These are phyloP conservation scores for Gnomoniopsis sp. DNA, from an alignment of 2,329 filamentous ascomycete species.

Conservation along the genomic window DNA sequence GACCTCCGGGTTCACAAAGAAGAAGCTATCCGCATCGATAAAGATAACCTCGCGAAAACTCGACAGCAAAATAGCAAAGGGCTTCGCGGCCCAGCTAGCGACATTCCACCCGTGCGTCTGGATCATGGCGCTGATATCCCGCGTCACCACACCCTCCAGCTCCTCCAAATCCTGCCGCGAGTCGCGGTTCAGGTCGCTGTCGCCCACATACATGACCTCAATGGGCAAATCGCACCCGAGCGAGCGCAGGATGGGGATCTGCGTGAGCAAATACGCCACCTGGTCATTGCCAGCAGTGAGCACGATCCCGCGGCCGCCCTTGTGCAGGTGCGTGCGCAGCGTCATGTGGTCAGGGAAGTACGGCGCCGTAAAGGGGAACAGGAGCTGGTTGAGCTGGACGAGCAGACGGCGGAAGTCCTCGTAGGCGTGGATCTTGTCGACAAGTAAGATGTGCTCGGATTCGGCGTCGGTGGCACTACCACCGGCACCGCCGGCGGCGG, in stretches of 20 bases:
- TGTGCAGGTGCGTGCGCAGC: slow-evolving; percentile 37
- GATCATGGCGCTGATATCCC: slow-evolving; percentile 41
- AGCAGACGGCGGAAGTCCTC: slow-evolving; percentile 39
- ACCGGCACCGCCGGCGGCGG: slow-evolving; percentile 15
- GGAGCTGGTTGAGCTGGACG: slow-evolving; percentile 32
- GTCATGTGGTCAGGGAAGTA: slow-evolving; percentile 43
- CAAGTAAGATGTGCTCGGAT: slow-evolving; percentile 20
- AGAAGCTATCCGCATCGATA: slow-evolving; percentile 42
- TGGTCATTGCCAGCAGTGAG: slow-evolving; percentile 42
- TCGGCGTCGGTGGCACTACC: slow-evolving; percentile 14
- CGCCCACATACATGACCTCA: slow-evolving; percentile 39
- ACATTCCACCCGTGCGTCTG: slow-evolving; percentile 40
- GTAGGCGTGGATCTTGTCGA: slow-evolving; percentile 35
- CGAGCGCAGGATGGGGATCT: slow-evolving; percentile 34
- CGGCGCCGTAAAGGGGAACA: slow-evolving; percentile 37
- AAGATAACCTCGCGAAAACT: slow-evolving; percentile 45
- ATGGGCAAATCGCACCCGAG: slow-evolving; percentile 36
- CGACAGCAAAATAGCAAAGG: slow-evolving; percentile 42
- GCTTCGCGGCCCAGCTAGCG: slow-evolving; percentile 43
- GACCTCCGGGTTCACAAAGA: slow-evolving; percentile 37
- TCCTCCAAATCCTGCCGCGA: slow-evolving; percentile 37
- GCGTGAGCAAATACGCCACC: slow-evolving; percentile 38
- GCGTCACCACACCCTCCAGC: slow-evolving; percentile 38
- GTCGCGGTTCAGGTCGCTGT: slow-evolving; percentile 39
- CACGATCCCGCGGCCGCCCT: slow-evolving; percentile 39